Evolutionary conservation across 768 basidiomycete species (phyloP).

Genomic region (Agaricus blazei): DNA sequence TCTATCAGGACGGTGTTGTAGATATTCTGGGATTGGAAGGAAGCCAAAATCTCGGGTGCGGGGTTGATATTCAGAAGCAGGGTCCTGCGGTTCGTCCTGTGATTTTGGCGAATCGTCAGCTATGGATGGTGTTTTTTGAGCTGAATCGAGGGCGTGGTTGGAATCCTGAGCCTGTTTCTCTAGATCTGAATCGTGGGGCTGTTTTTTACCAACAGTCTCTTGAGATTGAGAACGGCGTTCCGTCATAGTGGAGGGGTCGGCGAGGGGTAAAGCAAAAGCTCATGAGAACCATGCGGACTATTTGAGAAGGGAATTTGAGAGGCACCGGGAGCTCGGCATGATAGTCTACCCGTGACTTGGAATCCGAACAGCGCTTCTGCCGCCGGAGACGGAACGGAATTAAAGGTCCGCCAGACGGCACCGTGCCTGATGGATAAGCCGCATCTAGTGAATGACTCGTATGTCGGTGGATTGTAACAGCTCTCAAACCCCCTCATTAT

Average conservation of each 20-base stretch:
- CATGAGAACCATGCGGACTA: no score
- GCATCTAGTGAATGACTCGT: no score
- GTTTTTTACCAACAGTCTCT: neutral
- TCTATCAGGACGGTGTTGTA: conserved; percentile 45
- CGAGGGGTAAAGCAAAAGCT: neutral
- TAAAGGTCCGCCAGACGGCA: no score
- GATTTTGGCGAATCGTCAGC: neutral
- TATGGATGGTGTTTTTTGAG: neutral
- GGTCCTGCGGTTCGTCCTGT: neutral
- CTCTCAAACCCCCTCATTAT: no score
- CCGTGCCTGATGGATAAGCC: no score
- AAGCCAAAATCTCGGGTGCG: conserved; percentile 50
- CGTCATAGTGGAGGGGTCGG: conserved; percentile 5
- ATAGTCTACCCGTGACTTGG: no score
- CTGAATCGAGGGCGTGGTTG: neutral
- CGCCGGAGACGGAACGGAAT: no score
- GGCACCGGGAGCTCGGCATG: no score
- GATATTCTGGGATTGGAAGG: conserved; percentile 53
- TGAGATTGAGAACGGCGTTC: conserved; percentile 7
- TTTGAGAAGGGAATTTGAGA: no score
- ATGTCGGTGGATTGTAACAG: no score
- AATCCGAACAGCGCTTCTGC: no score
- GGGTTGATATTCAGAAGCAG: neutral
- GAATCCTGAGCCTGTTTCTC: neutral
- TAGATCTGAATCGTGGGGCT: neutral